phyloP scores from a whole-genome alignment of 108 stramenopile genomes.

The Fistulifera solaris region DNA sequence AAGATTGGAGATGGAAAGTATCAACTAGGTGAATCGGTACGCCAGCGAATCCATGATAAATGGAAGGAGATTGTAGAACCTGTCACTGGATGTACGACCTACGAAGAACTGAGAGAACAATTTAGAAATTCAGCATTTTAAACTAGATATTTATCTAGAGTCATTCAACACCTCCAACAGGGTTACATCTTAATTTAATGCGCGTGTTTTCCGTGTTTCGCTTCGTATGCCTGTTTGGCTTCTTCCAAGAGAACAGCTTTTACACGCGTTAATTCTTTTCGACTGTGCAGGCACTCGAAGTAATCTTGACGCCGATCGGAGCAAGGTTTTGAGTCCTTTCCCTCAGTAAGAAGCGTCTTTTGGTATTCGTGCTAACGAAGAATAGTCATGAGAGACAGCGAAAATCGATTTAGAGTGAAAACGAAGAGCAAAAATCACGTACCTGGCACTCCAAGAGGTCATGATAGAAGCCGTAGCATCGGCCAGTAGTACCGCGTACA shows the following conservation, averaged over 20 bases:
- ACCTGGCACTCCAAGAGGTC: constrained; percentile 73
- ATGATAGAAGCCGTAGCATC: constrained; percentile 79
- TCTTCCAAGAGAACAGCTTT: constrained; percentile 45
- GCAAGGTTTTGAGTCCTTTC: constrained; percentile 17
- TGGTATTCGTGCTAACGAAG: not conserved
- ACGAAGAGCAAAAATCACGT: constrained; percentile 17
- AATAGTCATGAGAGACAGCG: not conserved
- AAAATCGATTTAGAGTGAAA: no score
- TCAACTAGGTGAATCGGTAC: constrained; percentile 11
- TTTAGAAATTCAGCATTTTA: not conserved
- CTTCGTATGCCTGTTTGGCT: constrained; percentile 28
- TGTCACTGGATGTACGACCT: constrained; percentile 24
- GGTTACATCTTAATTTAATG: not conserved
- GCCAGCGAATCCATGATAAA: constrained; percentile 17
- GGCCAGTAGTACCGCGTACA: constrained; percentile 54
- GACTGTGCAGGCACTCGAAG: constrained; percentile 82
- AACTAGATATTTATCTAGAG: not conserved
- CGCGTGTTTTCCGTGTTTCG: not conserved
- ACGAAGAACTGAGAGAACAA: constrained; percentile 21
- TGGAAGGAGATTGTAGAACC: constrained; percentile 32
- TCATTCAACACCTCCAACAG: not conserved
- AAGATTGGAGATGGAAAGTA: constrained; percentile 14
- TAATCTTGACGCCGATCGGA: constrained; percentile 66
- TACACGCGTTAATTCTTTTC: constrained; percentile 64
- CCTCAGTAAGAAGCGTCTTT: constrained; percentile 11